phyloP scores from a whole-genome alignment of 148 eudicot species.

The Camellia sinensis region DNA sequence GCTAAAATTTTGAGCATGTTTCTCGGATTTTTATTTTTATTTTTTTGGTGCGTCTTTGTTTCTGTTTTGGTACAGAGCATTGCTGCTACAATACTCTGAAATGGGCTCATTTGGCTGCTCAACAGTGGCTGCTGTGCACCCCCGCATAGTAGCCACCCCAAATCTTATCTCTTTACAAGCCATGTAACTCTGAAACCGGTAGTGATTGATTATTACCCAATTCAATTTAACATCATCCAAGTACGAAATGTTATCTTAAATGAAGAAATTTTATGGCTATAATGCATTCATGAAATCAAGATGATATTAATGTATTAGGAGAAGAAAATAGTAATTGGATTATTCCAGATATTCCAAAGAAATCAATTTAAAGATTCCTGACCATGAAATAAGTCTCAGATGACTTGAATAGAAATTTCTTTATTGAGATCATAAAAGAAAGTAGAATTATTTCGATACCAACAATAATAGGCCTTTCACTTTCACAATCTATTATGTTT shows the following conservation, averaged over 20 bases:
- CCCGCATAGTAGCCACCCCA: too few relatives aligned
- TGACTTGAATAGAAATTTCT: constrained; percentile 3
- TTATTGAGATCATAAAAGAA: background rate
- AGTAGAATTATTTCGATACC: background rate
- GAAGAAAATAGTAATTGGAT: background rate
- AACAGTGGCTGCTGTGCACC: too few relatives aligned
- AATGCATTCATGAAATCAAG: background rate
- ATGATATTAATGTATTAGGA: background rate
- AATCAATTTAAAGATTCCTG: background rate
- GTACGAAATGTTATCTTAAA: background rate
- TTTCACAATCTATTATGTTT: background rate
- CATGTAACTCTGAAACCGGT: too few relatives aligned
- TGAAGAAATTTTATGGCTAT: background rate
- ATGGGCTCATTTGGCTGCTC: too few relatives aligned
- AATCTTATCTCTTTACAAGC: too few relatives aligned
- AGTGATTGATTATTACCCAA: too few relatives aligned
- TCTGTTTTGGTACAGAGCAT: too few relatives aligned
- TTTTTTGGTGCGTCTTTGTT: too few relatives aligned
- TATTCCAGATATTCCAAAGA: background rate
- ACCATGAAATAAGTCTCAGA: background rate
- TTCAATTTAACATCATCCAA: too few relatives aligned
- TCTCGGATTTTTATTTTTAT: too few relatives aligned
- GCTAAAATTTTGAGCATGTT: background rate
- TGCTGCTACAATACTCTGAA: too few relatives aligned
- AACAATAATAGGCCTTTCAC: background rate